Percentiles rank a stretch among this genome's conserved stretches.
These are phyloP conservation scores for Agrocybe pediades DNA, from an alignment of 768 basidiomycete species.

Conservation along the genomic window DNA sequence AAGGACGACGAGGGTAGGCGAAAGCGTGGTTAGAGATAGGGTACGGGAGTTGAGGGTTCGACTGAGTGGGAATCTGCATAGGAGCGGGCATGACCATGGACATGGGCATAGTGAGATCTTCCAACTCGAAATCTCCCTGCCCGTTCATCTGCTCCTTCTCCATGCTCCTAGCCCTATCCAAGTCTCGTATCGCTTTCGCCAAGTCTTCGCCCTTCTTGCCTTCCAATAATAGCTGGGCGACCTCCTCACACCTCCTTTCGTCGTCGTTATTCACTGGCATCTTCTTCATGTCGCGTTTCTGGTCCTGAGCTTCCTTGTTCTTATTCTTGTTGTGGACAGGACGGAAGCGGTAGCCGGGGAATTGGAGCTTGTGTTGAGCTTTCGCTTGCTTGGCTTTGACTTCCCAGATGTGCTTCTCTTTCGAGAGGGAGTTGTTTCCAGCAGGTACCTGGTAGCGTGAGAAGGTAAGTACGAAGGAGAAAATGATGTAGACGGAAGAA, in stretches of 20 bases:
- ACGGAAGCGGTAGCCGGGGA: slow-evolving; percentile 66
- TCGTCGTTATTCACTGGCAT: slow-evolving; percentile 49
- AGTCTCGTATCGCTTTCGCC: slow-evolving; percentile 55
- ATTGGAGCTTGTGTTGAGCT: slow-evolving; percentile 66
- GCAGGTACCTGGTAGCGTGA: slow-evolving; percentile 54
- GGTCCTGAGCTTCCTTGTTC: slow-evolving; percentile 17
- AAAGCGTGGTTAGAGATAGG: slow-evolving; percentile 3
- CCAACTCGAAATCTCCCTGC: slow-evolving; percentile 2
- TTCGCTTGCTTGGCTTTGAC: slow-evolving; percentile 71
- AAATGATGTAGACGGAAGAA: not conserved
- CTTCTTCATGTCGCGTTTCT: slow-evolving; percentile 29
- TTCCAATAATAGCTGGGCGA: slow-evolving; percentile 62
- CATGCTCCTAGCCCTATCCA: slow-evolving; percentile 39
- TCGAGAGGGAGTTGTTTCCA: slow-evolving; percentile 75
- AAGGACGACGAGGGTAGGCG: slow-evolving; percentile 51
- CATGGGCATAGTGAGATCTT: not conserved
- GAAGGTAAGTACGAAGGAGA: not conserved
- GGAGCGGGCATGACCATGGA: no score
- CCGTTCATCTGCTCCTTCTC: slow-evolving; percentile 18
- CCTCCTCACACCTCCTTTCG: slow-evolving; percentile 68
- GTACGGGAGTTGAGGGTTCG: not conserved
- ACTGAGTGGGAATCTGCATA: slow-evolving; percentile 1
- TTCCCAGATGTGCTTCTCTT: slow-evolving; percentile 76
- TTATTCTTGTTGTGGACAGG: slow-evolving; percentile 58
- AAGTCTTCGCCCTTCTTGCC: slow-evolving; percentile 75